Conservation (phyloP, 345 rosid genomes). For the Bretschneidera sinensis region DNA sequence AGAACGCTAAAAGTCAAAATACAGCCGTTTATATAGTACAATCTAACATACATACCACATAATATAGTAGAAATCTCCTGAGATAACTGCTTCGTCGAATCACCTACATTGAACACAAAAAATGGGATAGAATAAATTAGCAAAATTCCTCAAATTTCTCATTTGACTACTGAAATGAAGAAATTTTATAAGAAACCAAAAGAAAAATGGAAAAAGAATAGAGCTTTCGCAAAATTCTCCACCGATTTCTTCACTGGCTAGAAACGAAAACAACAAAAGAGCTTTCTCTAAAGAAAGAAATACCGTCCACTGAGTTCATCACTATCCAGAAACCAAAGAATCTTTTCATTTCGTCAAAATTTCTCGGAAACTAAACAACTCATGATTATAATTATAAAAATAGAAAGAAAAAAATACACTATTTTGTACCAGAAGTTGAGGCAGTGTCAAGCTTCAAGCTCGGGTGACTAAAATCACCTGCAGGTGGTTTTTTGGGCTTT, state of each 20-base stretch:
- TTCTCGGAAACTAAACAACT: constrained; percentile 1
- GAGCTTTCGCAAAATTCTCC: too few relatives aligned
- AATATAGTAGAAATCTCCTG: constrained; percentile 23
- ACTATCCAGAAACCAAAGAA: background rate
- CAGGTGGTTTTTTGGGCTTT: constrained; percentile 3
- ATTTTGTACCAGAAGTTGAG: constrained; percentile 21
- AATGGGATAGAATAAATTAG: background rate
- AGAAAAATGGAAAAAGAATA: background rate
- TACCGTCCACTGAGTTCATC: background rate
- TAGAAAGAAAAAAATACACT: background rate
- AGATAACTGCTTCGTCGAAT: background rate
- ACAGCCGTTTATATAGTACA: too few relatives aligned
- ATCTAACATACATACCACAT: constrained; percentile 27
- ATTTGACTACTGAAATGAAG: too few relatives aligned
- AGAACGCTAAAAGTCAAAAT: too few relatives aligned
- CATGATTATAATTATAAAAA: background rate
- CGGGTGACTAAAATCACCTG: background rate
- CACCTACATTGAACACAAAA: constrained; percentile 21
- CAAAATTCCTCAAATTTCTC: too few relatives aligned
- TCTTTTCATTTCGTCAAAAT: background rate
- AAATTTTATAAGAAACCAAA: too few relatives aligned
- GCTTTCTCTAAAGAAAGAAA: background rate
- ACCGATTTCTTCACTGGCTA: background rate
- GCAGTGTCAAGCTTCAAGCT: constrained; percentile 7
- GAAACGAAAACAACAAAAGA: background rate